Conservation (phyloP, 2,329 filamentous ascomycete genomes). For the Penicillium polonicum region DNA sequence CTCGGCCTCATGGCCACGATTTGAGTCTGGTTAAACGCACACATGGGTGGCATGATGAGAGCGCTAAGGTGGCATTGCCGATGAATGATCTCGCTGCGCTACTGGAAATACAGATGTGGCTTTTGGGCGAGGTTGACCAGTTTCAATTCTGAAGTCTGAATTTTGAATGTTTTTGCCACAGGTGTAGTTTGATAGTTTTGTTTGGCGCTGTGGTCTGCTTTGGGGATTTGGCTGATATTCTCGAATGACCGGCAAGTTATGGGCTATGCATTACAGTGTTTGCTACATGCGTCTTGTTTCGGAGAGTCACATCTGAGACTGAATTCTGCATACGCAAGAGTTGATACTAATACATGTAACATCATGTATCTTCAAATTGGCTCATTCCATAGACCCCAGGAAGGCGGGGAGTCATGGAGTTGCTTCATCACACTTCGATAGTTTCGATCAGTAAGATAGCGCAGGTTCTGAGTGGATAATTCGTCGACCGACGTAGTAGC, state of each 20-base stretch:
- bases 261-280: background rate
- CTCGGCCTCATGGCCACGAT: conserved; percentile 1
- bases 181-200: background rate
- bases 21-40: conserved; percentile 6
- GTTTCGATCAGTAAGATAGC: background rate
- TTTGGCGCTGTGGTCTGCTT: background rate
- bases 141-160: conserved; percentile 2
- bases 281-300: background rate
- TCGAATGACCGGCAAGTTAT: background rate
- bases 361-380: background rate
- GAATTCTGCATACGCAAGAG: background rate
- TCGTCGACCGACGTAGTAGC: background rate
- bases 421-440: background rate
- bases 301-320: background rate
- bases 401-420: background rate
- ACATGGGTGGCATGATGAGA: conserved; percentile 6
- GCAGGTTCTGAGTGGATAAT: background rate
- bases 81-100: conserved; percentile 10
- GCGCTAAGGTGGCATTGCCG: background rate
- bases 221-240: background rate
- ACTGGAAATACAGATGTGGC: conserved; percentile 8
- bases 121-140: background rate
- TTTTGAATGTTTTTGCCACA: background rate
- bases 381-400: background rate
- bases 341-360: background rate